A percentile compares a stretch with the other conserved stretches of the same genome.
phyloP scores from a whole-genome alignment of 2,329 filamentous ascomycete species.

The Fusarium hainanense region DNA sequence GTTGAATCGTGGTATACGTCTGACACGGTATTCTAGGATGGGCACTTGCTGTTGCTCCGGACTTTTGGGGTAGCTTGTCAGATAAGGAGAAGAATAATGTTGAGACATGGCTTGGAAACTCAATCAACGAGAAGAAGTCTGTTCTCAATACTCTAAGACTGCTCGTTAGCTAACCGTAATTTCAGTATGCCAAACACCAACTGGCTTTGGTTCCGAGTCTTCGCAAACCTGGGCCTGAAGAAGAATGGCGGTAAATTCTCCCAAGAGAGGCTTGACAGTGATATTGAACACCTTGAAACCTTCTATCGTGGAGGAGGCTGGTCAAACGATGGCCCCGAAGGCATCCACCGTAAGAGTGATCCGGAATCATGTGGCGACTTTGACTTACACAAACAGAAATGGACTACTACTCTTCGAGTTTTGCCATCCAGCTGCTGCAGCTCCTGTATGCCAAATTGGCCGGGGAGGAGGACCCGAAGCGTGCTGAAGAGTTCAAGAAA shows the following conservation, averaged over 20 bases:
- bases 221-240: constrained; percentile 81
- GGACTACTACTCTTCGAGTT: constrained; percentile 87
- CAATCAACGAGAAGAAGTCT: constrained; percentile 80
- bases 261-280: constrained; percentile 74
- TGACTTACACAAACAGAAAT: constrained; percentile 64
- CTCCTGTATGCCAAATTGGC: constrained; percentile 80
- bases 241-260: constrained; percentile 79
- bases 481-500: constrained; percentile 75
- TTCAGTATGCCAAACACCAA: constrained; percentile 74
- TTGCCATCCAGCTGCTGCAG: constrained; percentile 84
- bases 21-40: constrained; percentile 59
- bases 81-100: constrained; percentile 73
- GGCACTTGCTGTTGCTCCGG: constrained; percentile 74
- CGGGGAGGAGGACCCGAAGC: constrained; percentile 71
- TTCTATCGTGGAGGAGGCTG: constrained; percentile 86
- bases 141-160: constrained; percentile 2
- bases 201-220: constrained; percentile 87
- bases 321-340: constrained; percentile 83
- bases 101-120: constrained; percentile 77
- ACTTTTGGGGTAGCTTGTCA: constrained; percentile 74
- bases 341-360: constrained; percentile 69
- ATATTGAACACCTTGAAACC: constrained; percentile 81
- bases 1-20: not conserved
- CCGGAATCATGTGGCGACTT: not conserved
- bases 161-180: constrained; percentile 12